Percentiles rank a stretch among this genome's conserved stretches.
These are phyloP conservation scores for Reticulomyxa filosa DNA, from an alignment of 78 protist species.

Conservation along the genomic window DNA sequence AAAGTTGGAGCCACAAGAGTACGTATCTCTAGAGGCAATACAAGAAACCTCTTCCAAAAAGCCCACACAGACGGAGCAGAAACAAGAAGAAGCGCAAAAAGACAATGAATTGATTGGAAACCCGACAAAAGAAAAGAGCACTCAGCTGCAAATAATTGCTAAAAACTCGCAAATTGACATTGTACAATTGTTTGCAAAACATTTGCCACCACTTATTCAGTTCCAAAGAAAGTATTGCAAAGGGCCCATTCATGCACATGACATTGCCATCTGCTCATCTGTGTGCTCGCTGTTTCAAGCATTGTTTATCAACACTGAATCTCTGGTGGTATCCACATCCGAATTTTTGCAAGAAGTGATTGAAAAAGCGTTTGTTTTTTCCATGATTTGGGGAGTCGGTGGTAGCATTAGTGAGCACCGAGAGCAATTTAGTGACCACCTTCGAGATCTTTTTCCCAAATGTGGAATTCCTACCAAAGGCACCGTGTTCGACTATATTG, in stretches of 20 bases:
- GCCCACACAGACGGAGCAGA: too few relatives aligned
- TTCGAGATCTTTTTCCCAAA: background rate
- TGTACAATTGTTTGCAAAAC: background rate
- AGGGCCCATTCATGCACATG: conserved; percentile 5
- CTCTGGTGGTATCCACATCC: background rate
- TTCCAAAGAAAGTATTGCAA: conserved; percentile 12
- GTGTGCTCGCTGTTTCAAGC: conserved; percentile 3
- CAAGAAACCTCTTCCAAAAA: too few relatives aligned
- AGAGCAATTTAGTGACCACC: too few relatives aligned
- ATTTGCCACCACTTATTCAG: background rate
- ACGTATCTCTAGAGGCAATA: too few relatives aligned
- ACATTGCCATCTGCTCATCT: conserved; percentile 6
- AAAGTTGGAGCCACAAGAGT: too few relatives aligned
- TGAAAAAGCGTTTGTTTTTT: conserved; percentile 6
- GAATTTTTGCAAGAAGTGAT: background rate
- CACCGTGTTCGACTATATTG: conserved; percentile 8
- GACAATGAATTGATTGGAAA: too few relatives aligned
- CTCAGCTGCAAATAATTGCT: too few relatives aligned
- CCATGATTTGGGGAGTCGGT: conserved; percentile 27
- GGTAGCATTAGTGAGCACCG: too few relatives aligned
- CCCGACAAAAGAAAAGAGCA: too few relatives aligned
- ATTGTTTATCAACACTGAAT: background rate
- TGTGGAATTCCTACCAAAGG: background rate
- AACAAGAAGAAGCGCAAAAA: too few relatives aligned
- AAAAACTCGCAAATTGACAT: too few relatives aligned